Conservation (phyloP, 768 basidiomycete genomes). For the Collybiopsis confluens region DNA sequence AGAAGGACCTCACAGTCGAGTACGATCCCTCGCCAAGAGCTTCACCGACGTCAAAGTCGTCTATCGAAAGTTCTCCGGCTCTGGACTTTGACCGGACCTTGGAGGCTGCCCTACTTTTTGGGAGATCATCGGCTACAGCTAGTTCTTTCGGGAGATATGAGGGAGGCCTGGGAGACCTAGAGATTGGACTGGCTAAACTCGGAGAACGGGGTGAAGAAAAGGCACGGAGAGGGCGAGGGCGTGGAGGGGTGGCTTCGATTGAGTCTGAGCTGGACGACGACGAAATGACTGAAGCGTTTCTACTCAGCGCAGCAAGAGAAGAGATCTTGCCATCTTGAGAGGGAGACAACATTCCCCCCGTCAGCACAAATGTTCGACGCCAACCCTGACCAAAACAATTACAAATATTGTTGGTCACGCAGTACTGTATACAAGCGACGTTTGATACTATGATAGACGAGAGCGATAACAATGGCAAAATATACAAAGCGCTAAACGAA, state of each 20-base stretch:
- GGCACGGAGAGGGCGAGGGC: constrained; percentile 51
- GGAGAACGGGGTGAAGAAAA: constrained; percentile 64
- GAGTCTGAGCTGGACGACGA: constrained; percentile 56
- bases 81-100: constrained; percentile 35
- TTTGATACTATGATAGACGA: neutral
- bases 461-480: neutral
- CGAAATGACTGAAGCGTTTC: constrained; percentile 75
- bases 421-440: neutral
- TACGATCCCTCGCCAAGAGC: constrained; percentile 82
- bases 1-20: constrained; percentile 53
- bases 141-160: constrained; percentile 59
- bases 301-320: constrained; percentile 58
- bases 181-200: constrained; percentile 43
- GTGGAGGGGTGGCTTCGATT: constrained; percentile 16
- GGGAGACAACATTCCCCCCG: constrained; percentile 7
- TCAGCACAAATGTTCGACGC: too few species aligned
- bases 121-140: constrained; percentile 31
- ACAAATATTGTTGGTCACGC: neutral
- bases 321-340: constrained; percentile 7
- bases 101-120: constrained; percentile 14
- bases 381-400: too few species aligned
- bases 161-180: constrained; percentile 38
- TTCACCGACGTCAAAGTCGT: constrained; percentile 71
- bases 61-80: constrained; percentile 39
- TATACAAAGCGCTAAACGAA: neutral